Evolutionary conservation across 2,329 filamentous ascomycete species (phyloP).

Genomic region (Nemania sp.): DNA sequence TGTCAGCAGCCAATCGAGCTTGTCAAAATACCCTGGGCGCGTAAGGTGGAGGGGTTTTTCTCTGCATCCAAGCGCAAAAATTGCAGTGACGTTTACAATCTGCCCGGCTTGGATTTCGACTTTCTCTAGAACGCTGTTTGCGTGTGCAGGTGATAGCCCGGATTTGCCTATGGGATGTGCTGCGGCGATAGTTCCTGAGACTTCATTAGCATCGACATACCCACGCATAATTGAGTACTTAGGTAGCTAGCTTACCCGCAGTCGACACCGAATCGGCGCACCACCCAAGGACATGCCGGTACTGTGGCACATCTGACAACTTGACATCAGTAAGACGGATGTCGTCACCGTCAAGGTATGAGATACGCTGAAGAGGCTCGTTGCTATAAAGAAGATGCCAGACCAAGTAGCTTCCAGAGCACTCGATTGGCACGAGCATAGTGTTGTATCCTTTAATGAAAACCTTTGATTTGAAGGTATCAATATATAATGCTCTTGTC

Average conservation of each 20-base stretch:
- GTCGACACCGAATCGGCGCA: conserved; percentile 35
- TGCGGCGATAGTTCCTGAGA: conserved; percentile 31
- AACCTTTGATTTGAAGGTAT: conserved; percentile 34
- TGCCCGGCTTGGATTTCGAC: conserved; percentile 34
- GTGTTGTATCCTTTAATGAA: conserved; percentile 44
- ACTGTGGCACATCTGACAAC: conserved; percentile 12
- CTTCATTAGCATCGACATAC: no score
- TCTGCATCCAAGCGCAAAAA: conserved; percentile 35
- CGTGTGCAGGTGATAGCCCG: conserved; percentile 18
- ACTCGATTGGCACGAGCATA: conserved; percentile 38
- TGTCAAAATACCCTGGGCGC: conserved; percentile 31
- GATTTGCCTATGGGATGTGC: conserved; percentile 30
- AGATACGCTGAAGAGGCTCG: conserved; percentile 33
- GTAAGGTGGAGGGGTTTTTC: conserved; percentile 35
- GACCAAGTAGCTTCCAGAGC: conserved; percentile 26
- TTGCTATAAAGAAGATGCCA: conserved; percentile 41
- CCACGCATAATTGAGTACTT: no score
- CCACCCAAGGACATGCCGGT: conserved; percentile 44
- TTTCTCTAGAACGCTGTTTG: conserved; percentile 32
- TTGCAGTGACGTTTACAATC: conserved; percentile 33
- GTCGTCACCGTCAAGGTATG: conserved; percentile 34
- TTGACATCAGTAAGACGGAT: conserved; percentile 7
- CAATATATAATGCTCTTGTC: conserved; percentile 25
- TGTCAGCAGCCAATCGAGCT: conserved; percentile 37
- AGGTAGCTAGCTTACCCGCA: conserved; percentile 17